Percentiles rank a stretch among this genome's conserved stretches.
These are phyloP conservation scores for Sporothrix brunneoviolacea DNA, from an alignment of 2,329 filamentous ascomycete species.

Conservation along the genomic window DNA sequence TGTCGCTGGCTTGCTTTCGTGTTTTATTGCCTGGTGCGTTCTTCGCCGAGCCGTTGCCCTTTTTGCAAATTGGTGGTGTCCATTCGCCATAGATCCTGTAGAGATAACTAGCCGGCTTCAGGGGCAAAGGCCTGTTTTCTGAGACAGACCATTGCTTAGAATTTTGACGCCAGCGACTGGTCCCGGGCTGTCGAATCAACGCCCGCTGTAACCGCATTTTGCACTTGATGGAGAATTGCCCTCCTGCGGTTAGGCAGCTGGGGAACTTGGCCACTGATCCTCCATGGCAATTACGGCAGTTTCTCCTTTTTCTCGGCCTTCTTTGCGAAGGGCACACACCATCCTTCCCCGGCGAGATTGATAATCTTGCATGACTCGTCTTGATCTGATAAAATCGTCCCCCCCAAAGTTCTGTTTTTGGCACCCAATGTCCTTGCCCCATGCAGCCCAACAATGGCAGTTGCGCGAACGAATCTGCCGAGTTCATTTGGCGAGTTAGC, in stretches of 20 bases:
- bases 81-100: constrained; percentile 12
- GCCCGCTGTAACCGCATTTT: too few species aligned
- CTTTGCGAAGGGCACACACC: neutral
- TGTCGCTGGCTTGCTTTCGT: neutral
- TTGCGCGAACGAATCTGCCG: too few species aligned
- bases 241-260: neutral
- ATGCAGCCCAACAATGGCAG: neutral
- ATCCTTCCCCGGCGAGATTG: constrained; percentile 10
- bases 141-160: neutral
- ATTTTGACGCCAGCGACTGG: neutral
- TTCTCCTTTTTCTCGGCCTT: neutral
- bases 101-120: constrained; percentile 8
- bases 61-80: neutral
- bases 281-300: neutral
- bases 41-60: neutral
- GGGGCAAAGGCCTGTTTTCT: neutral
- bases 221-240: neutral
- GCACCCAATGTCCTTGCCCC: neutral
- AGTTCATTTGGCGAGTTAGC: too few species aligned
- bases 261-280: too few species aligned
- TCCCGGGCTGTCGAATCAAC: too few species aligned
- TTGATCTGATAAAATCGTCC: constrained; percentile 15
- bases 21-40: too few species aligned
- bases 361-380: constrained; percentile 19
- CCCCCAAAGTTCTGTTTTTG: neutral